phyloP scores from a whole-genome alignment of 306 rosid species.

The Neltuma alba region DNA sequence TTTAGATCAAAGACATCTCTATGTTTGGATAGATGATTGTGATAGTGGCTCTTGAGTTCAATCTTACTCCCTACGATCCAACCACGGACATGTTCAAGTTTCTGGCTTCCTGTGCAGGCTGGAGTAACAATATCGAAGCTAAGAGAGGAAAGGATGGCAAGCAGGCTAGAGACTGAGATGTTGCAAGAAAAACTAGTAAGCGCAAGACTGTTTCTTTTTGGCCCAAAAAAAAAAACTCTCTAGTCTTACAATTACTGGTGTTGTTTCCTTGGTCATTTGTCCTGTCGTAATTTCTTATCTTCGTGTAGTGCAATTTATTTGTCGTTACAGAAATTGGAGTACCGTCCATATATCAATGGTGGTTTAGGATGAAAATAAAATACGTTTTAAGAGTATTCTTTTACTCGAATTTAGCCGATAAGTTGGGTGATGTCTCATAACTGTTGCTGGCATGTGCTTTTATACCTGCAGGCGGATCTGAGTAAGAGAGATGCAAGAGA shows the following conservation, averaged over 20 bases:
- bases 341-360: neutral
- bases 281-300: neutral
- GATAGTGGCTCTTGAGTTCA: conserved; percentile 19
- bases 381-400: too few relatives aligned
- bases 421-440: conserved; percentile 1
- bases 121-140: conserved; percentile 63
- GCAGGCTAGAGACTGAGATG: conserved; percentile 54
- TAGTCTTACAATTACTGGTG: neutral
- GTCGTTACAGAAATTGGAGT: neutral
- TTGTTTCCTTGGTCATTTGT: neutral
- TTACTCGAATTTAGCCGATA: neutral
- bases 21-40: too few relatives aligned
- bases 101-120: conserved; percentile 60
- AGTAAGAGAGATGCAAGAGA: conserved; percentile 48
- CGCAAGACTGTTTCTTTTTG: neutral
- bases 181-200: conserved; percentile 72
- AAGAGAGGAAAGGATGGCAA: conserved; percentile 68
- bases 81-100: conserved; percentile 7
- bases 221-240: neutral
- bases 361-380: neutral
- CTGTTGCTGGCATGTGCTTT: neutral
- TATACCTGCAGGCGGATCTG: conserved; percentile 61
- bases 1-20: too few relatives aligned
- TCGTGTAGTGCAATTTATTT: neutral
- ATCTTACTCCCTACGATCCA: conserved; percentile 24